phyloP scores from a whole-genome alignment of 2,329 filamentous ascomycete species.

The Pyricularia sp. region DNA sequence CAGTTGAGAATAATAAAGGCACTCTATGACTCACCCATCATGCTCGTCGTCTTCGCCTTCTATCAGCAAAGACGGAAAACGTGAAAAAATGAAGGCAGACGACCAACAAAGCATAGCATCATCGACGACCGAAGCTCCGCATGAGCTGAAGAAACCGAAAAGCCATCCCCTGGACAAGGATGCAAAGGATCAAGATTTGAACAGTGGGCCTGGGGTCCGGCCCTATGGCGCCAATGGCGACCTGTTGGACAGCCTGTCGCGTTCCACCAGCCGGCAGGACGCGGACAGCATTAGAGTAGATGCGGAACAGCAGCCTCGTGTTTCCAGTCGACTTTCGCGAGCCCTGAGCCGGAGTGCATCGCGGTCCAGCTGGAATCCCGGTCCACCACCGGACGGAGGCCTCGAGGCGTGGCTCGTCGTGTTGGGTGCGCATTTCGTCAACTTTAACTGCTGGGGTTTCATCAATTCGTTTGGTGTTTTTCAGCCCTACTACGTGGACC shows the following conservation, averaged over 20 bases:
- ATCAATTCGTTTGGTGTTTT: constrained; percentile 48
- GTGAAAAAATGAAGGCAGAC: too few species aligned
- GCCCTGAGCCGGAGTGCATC: constrained; percentile 29
- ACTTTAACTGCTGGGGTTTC: constrained; percentile 35
- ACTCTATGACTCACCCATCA: neutral
- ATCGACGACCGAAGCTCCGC: neutral
- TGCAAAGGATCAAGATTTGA: neutral
- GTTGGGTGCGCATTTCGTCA: constrained; percentile 31
- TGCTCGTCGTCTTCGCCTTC: neutral
- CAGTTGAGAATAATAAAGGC: neutral
- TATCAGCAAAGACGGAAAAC: neutral
- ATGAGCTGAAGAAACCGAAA: neutral
- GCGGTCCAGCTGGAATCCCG: constrained; percentile 29
- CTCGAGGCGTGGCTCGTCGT: constrained; percentile 35
- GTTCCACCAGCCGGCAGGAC: neutral
- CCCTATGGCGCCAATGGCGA: neutral
- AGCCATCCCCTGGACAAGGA: neutral
- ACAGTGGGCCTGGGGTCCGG: neutral
- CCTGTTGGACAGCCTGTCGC: neutral
- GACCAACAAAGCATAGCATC: neutral
- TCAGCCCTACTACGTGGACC: constrained; percentile 39
- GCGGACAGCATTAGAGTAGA: neutral
- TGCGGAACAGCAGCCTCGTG: neutral
- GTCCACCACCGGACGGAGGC: constrained; percentile 43
- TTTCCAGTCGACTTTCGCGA: constrained; percentile 19